Evolutionary conservation across 257 asterid genomes (phyloP), one percentile per base, ranked within the genome.

Genomic region (Gardenia jasminoides): DNA sequence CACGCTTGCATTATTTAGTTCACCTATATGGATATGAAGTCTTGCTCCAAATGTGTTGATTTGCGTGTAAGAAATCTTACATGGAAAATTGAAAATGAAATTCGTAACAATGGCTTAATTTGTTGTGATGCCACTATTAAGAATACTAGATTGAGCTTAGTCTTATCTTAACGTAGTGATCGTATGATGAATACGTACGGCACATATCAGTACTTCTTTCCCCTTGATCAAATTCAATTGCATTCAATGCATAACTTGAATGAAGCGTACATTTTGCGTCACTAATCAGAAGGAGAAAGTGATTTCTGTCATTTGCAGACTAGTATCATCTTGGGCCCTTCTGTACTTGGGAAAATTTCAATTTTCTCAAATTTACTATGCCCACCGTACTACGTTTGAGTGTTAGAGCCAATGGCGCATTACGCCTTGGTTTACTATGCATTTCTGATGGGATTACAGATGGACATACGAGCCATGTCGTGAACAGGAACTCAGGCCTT

Each of bases 371-470:
- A 79, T 81, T n/a, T 82, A 26, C 2, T 90, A 13, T 96, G 91
- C 85, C 98, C 98, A 26, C 86, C 76, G 66, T 93, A 87, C 70
- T 85, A 92, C 9, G 88, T 90, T 83, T 81, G 76, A 71, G 80
- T 88, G 4, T 61, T 96, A 68, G 98, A 96, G 91, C 96, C 97
- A 64, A 87, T 96, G 91, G 97, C 97, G 31, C 99, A 96, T 69
- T 73, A 93, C 31, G 83, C 96, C 84, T 83, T 96, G 20, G 85
- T 86, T 9, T 86, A 82, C 76, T 90, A 87, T 59, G 97, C 97
- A 54, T 92, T 96, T 85, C 89, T 96, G 11, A 82, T 85, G 72
- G 99, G 98, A 44, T 71, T 93, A 41, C 91, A 90, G 73, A 88
- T 89, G 95, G 98, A 96, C 26, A 76, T 89, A 10, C 79, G 78